These are phyloP conservation scores for Xylaria sp. DNA, from an alignment of 495 filamentous ascomycete species.

Conservation along the genomic window DNA sequence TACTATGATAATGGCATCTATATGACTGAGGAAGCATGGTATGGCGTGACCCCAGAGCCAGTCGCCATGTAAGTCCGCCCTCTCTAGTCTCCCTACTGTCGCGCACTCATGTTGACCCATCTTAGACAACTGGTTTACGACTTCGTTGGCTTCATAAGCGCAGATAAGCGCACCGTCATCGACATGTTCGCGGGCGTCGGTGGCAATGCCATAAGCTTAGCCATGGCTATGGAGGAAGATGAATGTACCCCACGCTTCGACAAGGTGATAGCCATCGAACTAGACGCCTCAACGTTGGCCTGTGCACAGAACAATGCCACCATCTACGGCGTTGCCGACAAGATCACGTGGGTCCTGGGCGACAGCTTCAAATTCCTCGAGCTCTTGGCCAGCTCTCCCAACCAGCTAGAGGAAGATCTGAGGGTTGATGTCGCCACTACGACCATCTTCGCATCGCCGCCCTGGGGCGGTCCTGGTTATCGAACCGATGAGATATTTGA, in stretches of 20 bases:
- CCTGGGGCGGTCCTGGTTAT: constrained; percentile 93
- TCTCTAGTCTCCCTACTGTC: constrained; percentile 3
- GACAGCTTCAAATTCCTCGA: constrained; percentile 73
- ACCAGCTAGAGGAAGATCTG: constrained; percentile 46
- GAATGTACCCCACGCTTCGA: constrained; percentile 63
- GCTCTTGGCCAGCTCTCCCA: constrained; percentile 33
- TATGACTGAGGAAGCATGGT: constrained; percentile 94
- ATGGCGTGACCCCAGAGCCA: constrained; percentile 91
- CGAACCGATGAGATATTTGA: constrained; percentile 79
- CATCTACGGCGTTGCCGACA: constrained; percentile 80
- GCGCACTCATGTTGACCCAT: constrained; percentile 20
- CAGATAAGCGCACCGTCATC: constrained; percentile 66
- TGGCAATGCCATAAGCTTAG: constrained; percentile 95
- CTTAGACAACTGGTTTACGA: constrained; percentile 80
- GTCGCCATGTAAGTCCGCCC: constrained; percentile 72
- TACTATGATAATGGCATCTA: constrained; percentile 83
- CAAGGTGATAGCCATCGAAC: constrained; percentile 87
- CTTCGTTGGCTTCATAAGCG: constrained; percentile 53
- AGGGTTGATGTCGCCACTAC: constrained; percentile 47
- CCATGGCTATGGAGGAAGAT: constrained; percentile 60
- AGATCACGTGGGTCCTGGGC: constrained; percentile 83
- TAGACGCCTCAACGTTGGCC: constrained; percentile 72
- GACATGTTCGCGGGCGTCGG: constrained; percentile 92
- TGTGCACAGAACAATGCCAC: constrained; percentile 94
- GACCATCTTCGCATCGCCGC: constrained; percentile 87